Evolutionary conservation across 1,284 basidiomycete genomes (phyloP).

Genomic region (Ceratobasidium theobromae): DNA sequence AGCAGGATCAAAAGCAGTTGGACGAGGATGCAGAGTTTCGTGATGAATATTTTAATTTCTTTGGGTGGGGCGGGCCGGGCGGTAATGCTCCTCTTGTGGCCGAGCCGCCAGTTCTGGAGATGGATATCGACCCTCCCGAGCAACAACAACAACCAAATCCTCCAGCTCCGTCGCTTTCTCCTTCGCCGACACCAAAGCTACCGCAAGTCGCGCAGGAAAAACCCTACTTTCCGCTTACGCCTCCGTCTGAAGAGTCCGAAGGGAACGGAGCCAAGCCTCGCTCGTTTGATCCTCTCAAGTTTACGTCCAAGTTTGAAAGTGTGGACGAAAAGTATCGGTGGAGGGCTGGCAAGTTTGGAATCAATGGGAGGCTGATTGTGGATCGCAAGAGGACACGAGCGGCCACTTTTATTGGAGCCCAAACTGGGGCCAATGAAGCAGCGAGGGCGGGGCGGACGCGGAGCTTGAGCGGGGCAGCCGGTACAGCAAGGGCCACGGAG

Average conservation of each 20-base stretch:
- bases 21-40: background rate
- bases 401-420: background rate
- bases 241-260: background rate
- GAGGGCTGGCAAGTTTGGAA: constrained; percentile 7
- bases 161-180: background rate
- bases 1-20: background rate
- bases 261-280: background rate
- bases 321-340: constrained; percentile 19
- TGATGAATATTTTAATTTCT: constrained; percentile 6
- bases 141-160: background rate
- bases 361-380: background rate
- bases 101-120: background rate
- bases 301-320: constrained; percentile 15
- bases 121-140: background rate
- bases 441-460: background rate
- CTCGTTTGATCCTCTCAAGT: constrained; percentile 2
- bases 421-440: background rate
- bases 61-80: background rate
- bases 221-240: constrained; percentile 21
- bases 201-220: constrained; percentile 18
- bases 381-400: background rate
- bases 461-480: background rate
- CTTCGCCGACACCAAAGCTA: background rate
- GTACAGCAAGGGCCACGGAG: too few species aligned
- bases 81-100: background rate